Conservation (phyloP, 2,329 filamentous ascomycete species). For the Epichloe typhina region DNA sequence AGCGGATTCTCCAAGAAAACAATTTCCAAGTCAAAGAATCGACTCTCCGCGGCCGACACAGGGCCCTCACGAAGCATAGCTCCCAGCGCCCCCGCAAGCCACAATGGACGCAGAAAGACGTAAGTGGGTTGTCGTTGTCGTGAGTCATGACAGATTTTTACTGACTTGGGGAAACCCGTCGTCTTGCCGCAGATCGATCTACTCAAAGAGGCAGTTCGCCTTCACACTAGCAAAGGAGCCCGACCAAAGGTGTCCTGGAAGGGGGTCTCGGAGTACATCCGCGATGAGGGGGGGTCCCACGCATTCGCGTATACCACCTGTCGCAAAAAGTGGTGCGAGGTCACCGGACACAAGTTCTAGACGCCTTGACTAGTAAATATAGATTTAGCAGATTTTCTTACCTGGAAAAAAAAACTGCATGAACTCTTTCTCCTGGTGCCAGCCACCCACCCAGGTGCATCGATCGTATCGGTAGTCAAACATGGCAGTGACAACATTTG, state of each 20-base stretch:
- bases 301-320: constrained; percentile 46
- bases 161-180: neutral
- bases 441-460: too few relatives aligned
- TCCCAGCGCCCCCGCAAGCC: constrained; percentile 52
- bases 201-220: constrained; percentile 27
- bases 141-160: constrained; percentile 8
- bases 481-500: too few relatives aligned
- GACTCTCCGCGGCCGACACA: constrained; percentile 55
- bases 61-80: constrained; percentile 51
- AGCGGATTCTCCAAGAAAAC: constrained; percentile 43
- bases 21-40: constrained; percentile 53
- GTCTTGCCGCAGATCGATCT: constrained; percentile 26
- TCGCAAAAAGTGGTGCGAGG: constrained; percentile 32
- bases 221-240: constrained; percentile 13
- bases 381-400: too few relatives aligned
- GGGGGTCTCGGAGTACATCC: constrained; percentile 40
- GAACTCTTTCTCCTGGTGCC: too few relatives aligned
- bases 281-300: constrained; percentile 39
- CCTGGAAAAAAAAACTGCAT: too few relatives aligned
- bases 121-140: constrained; percentile 26
- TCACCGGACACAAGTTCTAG: constrained; percentile 10
- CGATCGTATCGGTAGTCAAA: too few relatives aligned
- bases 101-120: constrained; percentile 48
- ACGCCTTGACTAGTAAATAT: constrained; percentile 11
- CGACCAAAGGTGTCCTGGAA: constrained; percentile 46